Percentiles rank a stretch among this genome's conserved stretches.
Conservation (phyloP, 176 grass and related monocot genomes). For the Musa itinerans region DNA sequence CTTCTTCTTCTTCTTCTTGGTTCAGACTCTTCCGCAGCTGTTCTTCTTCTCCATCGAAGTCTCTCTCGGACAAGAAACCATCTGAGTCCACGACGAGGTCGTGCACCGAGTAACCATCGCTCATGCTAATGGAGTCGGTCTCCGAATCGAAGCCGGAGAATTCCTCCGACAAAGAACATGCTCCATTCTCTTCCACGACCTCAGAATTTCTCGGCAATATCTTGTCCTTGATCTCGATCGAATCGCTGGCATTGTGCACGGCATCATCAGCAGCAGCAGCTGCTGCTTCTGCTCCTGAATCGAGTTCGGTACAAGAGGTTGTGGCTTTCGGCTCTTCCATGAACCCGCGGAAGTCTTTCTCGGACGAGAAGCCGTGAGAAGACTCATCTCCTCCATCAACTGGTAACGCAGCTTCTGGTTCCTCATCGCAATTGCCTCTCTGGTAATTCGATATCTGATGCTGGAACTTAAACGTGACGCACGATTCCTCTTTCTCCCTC, state of each 20-base stretch:
- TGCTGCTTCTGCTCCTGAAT: background rate
- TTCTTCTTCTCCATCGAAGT: constrained; percentile 3
- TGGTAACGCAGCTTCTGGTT: background rate
- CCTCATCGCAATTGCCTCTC: background rate
- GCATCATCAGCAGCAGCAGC: background rate
- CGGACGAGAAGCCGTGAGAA: constrained; percentile 35
- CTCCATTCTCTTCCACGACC: background rate
- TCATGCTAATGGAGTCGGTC: constrained; percentile 53
- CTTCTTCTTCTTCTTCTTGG: constrained; percentile 18
- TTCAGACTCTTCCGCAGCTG: too few species aligned
- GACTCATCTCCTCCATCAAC: constrained; percentile 3
- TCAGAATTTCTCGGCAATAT: background rate
- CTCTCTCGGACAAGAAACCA: constrained; percentile 76
- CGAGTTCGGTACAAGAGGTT: constrained; percentile 30
- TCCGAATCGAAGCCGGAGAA: constrained; percentile 69
- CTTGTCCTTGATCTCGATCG: background rate
- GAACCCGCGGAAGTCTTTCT: constrained; percentile 67
- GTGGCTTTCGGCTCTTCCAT: constrained; percentile 52
- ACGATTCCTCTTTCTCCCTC: background rate
- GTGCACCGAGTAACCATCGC: constrained; percentile 91
- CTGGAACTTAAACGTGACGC: constrained; percentile 62
- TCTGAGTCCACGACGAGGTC: constrained; percentile 84
- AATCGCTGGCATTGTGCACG: background rate
- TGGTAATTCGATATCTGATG: constrained; percentile 31
- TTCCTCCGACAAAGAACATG: constrained; percentile 41